Evolutionary conservation across 176 grass and related monocot species (phyloP), one percentile per base, ranked within the genome.

Genomic region (Triticum monococcum): DNA sequence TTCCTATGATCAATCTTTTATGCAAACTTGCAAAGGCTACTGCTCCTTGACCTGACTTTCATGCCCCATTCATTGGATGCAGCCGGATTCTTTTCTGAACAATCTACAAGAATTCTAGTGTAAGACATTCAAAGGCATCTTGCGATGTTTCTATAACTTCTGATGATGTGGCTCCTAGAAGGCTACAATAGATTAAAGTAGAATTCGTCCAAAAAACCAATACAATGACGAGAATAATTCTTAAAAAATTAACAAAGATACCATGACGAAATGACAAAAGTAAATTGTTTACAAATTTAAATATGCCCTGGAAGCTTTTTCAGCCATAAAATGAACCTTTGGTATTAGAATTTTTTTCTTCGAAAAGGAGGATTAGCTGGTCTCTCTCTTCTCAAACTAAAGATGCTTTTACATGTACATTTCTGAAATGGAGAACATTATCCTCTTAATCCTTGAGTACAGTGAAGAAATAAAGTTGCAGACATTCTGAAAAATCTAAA

Each of bases 31-130:
- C 28, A 30, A 79, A 62, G 1, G 7, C 13, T 40, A 13, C 64
- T 61, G 68, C n/a, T 84, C 25, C 59, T 36, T 74, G 24, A 20
- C 30, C 81, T 83, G 52, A 79, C 57, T 79, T 87, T 79, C 9
- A n/a, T 81, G 85, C 36, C 22, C 36, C 61, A 84, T 88, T 80
- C 48, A 36, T 75, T 80, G 76, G 3, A 38, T 84, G 85, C 60
- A 52, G 60, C 13, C 79, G 60, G n/a, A 75, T 75, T 16, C 12
- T 46, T 75, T 79, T 68, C 38, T 68, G 33, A 79, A 79, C 60
- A 68, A 80, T 75, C 77, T 68, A 56, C 17, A 74, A 18, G 63
- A 79, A 79, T 25, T 66, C 30, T 64, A 83, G 66, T 13, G 75
- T 83, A 83, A 66, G 41, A 83, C 45, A 73, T 46, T 18, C 20